phyloP scores from a whole-genome alignment of 108 stramenopile genomes.

The Nitzschia sp. region DNA sequence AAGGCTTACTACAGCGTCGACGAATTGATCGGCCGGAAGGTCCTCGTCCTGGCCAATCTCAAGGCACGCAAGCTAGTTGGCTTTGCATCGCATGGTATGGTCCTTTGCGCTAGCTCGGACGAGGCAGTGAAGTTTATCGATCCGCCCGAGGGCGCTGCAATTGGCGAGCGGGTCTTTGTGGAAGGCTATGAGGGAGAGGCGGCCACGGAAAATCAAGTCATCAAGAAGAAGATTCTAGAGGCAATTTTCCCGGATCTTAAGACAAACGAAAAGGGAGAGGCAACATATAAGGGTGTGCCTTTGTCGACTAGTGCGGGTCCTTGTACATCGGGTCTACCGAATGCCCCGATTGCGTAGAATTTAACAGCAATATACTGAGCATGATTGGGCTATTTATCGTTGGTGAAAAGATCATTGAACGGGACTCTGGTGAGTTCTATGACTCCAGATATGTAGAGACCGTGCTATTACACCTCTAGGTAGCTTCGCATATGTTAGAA shows the following conservation, averaged over 20 bases:
- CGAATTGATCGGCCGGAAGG: constrained; percentile 73
- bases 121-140: constrained; percentile 84
- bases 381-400: no score
- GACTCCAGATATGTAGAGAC: no score
- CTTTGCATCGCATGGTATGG: constrained; percentile 92
- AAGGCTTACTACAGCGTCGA: constrained; percentile 69
- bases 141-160: constrained; percentile 71
- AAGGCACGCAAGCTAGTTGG: constrained; percentile 85
- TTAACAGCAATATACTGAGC: no score
- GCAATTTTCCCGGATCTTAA: constrained; percentile 64
- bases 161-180: constrained; percentile 80
- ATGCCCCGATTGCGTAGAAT: constrained; percentile 10
- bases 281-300: constrained; percentile 58
- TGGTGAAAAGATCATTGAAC: no score
- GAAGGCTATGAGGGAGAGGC: constrained; percentile 72
- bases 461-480: no score
- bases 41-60: constrained; percentile 91
- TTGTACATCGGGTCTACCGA: constrained; percentile 5
- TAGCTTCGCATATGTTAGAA: no score
- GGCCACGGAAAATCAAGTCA: constrained; percentile 80
- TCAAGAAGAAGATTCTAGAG: constrained; percentile 93
- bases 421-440: no score
- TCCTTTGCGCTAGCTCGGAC: constrained; percentile 79
- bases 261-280: constrained; percentile 55
- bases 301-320: constrained; percentile 35